Evolutionary conservation across 2,329 filamentous ascomycete species (phyloP), one percentile per base, ranked within the genome.

Genomic region (Talaromyces sp.): DNA sequence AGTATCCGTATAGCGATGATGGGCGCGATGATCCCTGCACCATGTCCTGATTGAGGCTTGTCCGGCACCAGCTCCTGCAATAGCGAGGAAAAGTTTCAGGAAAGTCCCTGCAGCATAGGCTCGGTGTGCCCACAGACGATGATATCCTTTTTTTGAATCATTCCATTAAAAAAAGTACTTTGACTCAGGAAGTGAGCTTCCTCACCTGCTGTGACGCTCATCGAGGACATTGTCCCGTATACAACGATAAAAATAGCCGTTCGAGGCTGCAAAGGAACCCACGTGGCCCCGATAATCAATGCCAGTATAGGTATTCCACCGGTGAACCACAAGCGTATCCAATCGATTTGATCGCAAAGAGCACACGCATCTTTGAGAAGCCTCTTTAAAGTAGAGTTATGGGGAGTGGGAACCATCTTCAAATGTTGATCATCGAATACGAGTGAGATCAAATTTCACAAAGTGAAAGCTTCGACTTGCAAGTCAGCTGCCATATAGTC

Each of bases 1-100:
- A 8, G 52, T 55, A 37, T 55, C 52, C 1, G 49, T 52, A 48
- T 51, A 52, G 41, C 52, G 52, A 29, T 55, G 52, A n/a, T 55
- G 52, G n/a, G 52, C 52, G 24, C 52, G 27, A 30, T 55, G 52
- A 22, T 55, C 46, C 4, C 40, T 44, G 24, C 40, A 42, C 52
- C 52, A 55, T 11, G 35, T 49, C 20, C 36, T 47, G 10, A 55
- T 52, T 1, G 52, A 52, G 20, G 22, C 45, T 39, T 55, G 49
- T 16, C 49, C 52, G n/a, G 52, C 49, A 22, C 49, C 35, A n/a
- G 48, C 35, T 17, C 52, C 40, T n/a, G 36, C 13, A 20, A 51
- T 41, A n/a, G 52, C 52, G 7, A 55, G 49, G 11, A 41, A 13
- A n/a, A 52, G 17, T 32, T 51, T 51, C 17, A 55, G 16, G 9